phyloP scores from a whole-genome alignment of 2,329 filamentous ascomycete species.

The Colletotrichum plurivorum region DNA sequence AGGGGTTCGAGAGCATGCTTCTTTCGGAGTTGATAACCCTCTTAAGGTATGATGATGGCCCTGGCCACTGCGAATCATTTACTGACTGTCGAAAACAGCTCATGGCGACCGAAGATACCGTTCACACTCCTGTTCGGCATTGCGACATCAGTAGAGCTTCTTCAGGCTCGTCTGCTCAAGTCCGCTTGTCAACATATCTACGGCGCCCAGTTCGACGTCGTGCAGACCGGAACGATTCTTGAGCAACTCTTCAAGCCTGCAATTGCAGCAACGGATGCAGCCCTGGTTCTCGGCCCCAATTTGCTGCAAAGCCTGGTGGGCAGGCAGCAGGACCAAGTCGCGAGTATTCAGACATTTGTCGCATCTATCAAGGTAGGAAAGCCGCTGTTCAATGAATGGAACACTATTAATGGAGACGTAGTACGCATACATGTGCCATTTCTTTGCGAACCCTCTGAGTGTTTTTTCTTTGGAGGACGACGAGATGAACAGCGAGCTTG shows the following conservation, averaged over 20 bases:
- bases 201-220: conserved; percentile 83
- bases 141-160: conserved; percentile 84
- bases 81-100: conserved; percentile 46
- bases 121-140: conserved; percentile 85
- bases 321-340: conserved; percentile 82
- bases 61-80: neutral
- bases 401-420: conserved; percentile 51
- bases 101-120: conserved; percentile 81
- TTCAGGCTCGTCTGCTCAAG: conserved; percentile 81
- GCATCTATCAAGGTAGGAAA: conserved; percentile 74
- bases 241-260: conserved; percentile 79
- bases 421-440: conserved; percentile 90
- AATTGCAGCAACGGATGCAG: conserved; percentile 69
- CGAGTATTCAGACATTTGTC: conserved; percentile 80
- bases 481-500: conserved; percentile 43
- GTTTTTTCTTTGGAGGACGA: conserved; percentile 62
- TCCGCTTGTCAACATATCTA: conserved; percentile 76
- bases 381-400: neutral
- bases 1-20: conserved; percentile 82
- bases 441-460: conserved; percentile 83
- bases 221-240: conserved; percentile 78
- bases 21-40: conserved; percentile 79
- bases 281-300: conserved; percentile 74
- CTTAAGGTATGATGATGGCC: conserved; percentile 69
- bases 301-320: conserved; percentile 76